Evolutionary conservation across 768 basidiomycete genomes (phyloP).

Genomic region (Cantharellus anzutake): DNA sequence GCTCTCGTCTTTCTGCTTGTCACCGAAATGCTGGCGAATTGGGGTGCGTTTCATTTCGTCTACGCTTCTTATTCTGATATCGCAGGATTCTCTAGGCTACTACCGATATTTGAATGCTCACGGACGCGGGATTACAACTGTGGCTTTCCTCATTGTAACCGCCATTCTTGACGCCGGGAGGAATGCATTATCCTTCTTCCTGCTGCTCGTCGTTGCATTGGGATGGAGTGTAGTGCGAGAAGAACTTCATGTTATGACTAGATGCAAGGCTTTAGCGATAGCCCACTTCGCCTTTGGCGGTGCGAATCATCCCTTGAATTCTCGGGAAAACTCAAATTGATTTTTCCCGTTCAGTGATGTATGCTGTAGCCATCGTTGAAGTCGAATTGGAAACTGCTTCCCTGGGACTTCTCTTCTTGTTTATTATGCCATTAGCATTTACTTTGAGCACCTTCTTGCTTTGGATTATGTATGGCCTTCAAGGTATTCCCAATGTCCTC

Average conservation of each 20-base stretch:
- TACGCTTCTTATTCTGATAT: neutral
- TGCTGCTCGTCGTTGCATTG: slow-evolving; percentile 80
- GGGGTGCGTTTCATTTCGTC: slow-evolving; percentile 31
- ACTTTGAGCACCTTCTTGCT: slow-evolving; percentile 89
- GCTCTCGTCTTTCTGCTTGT: slow-evolving; percentile 70
- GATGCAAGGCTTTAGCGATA: slow-evolving; percentile 59
- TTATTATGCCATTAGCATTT: slow-evolving; percentile 87
- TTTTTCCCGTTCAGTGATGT: slow-evolving; percentile 39
- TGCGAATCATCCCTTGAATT: slow-evolving; percentile 22
- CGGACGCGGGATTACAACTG: slow-evolving; percentile 50
- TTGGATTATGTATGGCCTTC: slow-evolving; percentile 87
- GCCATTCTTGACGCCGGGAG: slow-evolving; percentile 90
- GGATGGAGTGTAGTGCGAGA: slow-evolving; percentile 87
- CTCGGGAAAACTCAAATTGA: neutral
- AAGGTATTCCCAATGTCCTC: slow-evolving; percentile 15
- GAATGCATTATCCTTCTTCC: slow-evolving; percentile 88
- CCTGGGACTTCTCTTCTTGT: slow-evolving; percentile 62
- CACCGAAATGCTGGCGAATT: slow-evolving; percentile 87
- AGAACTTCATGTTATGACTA: slow-evolving; percentile 74
- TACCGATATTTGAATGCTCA: slow-evolving; percentile 90
- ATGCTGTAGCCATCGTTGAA: slow-evolving; percentile 88
- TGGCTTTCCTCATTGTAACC: slow-evolving; percentile 90
- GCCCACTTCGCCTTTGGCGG: slow-evolving; percentile 91
- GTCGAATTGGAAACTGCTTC: slow-evolving; percentile 83
- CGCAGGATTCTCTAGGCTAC: slow-evolving; percentile 34